Percentiles rank a stretch among this genome's conserved stretches.
Evolutionary conservation across 1,284 basidiomycete species (phyloP).

Genomic region (Takashimella tepidaria): DNA sequence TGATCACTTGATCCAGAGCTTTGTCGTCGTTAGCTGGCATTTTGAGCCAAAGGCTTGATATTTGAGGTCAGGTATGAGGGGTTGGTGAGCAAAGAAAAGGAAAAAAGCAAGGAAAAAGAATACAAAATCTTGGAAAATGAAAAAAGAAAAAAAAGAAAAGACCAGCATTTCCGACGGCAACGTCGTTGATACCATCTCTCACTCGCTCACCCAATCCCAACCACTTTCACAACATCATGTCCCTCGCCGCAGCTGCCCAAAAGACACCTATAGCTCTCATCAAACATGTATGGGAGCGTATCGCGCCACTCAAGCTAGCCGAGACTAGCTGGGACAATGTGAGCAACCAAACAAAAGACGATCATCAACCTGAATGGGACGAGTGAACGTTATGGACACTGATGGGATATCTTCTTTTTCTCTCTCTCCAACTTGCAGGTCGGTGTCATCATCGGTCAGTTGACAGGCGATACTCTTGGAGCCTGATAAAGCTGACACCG

Average conservation of each 20-base stretch:
- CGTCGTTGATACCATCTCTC: not conserved
- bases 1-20: slow-evolving; percentile 18
- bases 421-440: slow-evolving; percentile 53
- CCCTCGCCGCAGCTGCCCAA: not conserved
- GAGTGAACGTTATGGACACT: no score
- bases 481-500: not conserved
- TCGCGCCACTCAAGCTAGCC: slow-evolving; percentile 77
- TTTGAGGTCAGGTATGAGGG: not conserved
- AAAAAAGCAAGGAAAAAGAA: no score
- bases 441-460: slow-evolving; percentile 68
- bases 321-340: slow-evolving; percentile 85
- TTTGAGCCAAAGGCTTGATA: not conserved
- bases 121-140: not conserved
- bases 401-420: no score
- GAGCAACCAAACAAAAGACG: slow-evolving; percentile 47
- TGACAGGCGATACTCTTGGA: no score
- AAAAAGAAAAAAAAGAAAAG: not conserved
- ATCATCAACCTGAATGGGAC: no score
- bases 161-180: not conserved
- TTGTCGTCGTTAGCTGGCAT: slow-evolving; percentile 9
- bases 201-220: not conserved
- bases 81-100: no score
- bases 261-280: slow-evolving; percentile 35
- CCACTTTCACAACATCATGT: not conserved
- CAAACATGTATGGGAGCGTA: slow-evolving; percentile 53